phyloP scores from a whole-genome alignment of 176 grass and related monocot species.

The Carex pumila region DNA sequence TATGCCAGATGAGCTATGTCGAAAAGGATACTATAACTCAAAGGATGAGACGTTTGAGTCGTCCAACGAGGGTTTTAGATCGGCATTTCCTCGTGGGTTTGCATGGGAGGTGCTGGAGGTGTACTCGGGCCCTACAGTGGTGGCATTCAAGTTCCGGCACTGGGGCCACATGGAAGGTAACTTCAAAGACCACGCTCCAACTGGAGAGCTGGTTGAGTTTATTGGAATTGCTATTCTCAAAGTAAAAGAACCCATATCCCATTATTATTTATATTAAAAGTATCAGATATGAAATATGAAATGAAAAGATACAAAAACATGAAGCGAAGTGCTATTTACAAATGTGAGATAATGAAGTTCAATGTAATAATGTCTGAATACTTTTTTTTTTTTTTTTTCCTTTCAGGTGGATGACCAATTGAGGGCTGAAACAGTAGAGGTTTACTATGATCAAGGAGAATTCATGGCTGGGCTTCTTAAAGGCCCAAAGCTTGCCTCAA shows the following conservation, averaged over 20 bases:
- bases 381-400: neutral
- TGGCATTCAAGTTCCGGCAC: slow-evolving; percentile 88
- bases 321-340: neutral
- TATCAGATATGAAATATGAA: too few relatives aligned
- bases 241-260: slow-evolving; percentile 8
- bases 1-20: slow-evolving; percentile 28
- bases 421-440: slow-evolving; percentile 72
- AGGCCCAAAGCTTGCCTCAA: slow-evolving; percentile 24
- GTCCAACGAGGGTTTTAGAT: slow-evolving; percentile 62
- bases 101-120: slow-evolving; percentile 76
- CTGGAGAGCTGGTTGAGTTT: slow-evolving; percentile 68
- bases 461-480: slow-evolving; percentile 60
- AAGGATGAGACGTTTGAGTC: slow-evolving; percentile 74
- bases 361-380: neutral
- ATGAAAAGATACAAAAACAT: neutral
- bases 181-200: slow-evolving; percentile 57
- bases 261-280: neutral
- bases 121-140: slow-evolving; percentile 55
- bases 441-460: slow-evolving; percentile 82
- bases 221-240: slow-evolving; percentile 70
- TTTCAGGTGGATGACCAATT: slow-evolving; percentile 70
- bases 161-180: slow-evolving; percentile 76
- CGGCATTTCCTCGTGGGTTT: slow-evolving; percentile 69
- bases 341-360: neutral
- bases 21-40: slow-evolving; percentile 49